Percentiles rank a stretch among this genome's conserved stretches.
These are phyloP conservation scores for Candida parachauliodes DNA, from an alignment of 805 yeast species.

Conservation along the genomic window DNA sequence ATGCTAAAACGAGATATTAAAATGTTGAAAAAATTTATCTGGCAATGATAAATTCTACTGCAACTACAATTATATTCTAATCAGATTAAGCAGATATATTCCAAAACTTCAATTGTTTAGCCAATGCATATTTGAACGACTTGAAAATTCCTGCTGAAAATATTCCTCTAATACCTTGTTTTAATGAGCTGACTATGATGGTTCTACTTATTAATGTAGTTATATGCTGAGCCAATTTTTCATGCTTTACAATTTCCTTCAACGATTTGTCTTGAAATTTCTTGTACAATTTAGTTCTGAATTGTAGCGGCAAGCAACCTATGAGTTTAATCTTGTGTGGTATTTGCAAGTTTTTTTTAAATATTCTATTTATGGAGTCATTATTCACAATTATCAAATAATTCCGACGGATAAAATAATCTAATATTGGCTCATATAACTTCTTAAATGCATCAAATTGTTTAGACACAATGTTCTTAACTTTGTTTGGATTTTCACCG, in stretches of 20 bases:
- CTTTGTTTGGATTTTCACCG: slow-evolving; percentile 91
- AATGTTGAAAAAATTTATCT: too few species aligned
- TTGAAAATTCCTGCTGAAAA: slow-evolving; percentile 80
- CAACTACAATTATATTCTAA: neutral
- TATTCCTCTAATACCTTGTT: slow-evolving; percentile 80
- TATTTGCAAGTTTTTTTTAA: slow-evolving; percentile 12
- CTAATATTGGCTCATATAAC: slow-evolving; percentile 65
- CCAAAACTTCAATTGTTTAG: slow-evolving; percentile 45
- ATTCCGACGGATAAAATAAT: slow-evolving; percentile 19
- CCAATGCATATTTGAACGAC: slow-evolving; percentile 70
- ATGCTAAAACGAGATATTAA: too few species aligned
- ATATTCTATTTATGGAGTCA: slow-evolving; percentile 11
- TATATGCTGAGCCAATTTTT: slow-evolving; percentile 20
- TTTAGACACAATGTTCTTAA: slow-evolving; percentile 75
- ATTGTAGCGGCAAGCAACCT: slow-evolving; percentile 46
- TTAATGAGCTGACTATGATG: slow-evolving; percentile 64
- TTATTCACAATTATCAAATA: slow-evolving; percentile 15
- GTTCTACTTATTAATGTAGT: slow-evolving; percentile 29
- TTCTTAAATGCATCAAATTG: slow-evolving; percentile 66
- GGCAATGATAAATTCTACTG: too few species aligned
- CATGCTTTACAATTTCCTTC: slow-evolving; percentile 41
- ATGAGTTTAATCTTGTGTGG: slow-evolving; percentile 25
- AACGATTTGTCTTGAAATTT: slow-evolving; percentile 26
- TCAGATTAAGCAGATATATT: too few species aligned
- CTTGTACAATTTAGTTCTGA: slow-evolving; percentile 39